Evolutionary conservation across 257 asterid genomes (phyloP).

Genomic region (Ocimum tenuiflorum): DNA sequence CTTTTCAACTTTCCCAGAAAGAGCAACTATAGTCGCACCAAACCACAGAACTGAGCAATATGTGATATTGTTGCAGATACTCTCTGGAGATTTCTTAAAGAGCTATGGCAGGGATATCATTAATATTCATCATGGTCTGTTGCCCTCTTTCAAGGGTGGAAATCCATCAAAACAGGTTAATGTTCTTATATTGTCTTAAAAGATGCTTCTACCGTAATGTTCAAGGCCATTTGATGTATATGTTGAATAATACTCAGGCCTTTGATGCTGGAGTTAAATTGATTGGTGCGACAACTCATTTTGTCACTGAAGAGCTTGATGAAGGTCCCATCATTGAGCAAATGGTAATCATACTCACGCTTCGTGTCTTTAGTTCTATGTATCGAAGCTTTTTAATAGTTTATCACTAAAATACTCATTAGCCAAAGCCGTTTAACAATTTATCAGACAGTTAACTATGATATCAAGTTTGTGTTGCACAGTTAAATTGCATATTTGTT

Average conservation of each 20-base stretch:
- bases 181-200: slow-evolving; percentile 10
- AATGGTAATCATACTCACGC: slow-evolving; percentile 47
- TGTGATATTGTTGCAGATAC: slow-evolving; percentile 49
- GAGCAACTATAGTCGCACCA: neutral
- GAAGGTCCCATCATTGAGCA: slow-evolving; percentile 95
- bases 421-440: slow-evolving; percentile 6
- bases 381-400: neutral
- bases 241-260: slow-evolving; percentile 41
- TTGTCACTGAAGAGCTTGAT: slow-evolving; percentile 88
- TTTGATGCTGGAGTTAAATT: slow-evolving; percentile 91
- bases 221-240: slow-evolving; percentile 2
- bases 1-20: neutral
- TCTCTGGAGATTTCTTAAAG: slow-evolving; percentile 68
- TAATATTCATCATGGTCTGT: slow-evolving; percentile 87
- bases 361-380: neutral
- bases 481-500: neutral
- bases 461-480: neutral
- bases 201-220: neutral
- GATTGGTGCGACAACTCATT: slow-evolving; percentile 94
- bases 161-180: slow-evolving; percentile 78
- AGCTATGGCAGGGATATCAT: slow-evolving; percentile 68
- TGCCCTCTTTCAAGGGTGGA: slow-evolving; percentile 98
- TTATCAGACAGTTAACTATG: neutral
- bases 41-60: slow-evolving; percentile 13
- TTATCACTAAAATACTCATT: neutral